Evolutionary conservation across 805 yeast genomes (phyloP).

Genomic region (Candida ortonii): DNA sequence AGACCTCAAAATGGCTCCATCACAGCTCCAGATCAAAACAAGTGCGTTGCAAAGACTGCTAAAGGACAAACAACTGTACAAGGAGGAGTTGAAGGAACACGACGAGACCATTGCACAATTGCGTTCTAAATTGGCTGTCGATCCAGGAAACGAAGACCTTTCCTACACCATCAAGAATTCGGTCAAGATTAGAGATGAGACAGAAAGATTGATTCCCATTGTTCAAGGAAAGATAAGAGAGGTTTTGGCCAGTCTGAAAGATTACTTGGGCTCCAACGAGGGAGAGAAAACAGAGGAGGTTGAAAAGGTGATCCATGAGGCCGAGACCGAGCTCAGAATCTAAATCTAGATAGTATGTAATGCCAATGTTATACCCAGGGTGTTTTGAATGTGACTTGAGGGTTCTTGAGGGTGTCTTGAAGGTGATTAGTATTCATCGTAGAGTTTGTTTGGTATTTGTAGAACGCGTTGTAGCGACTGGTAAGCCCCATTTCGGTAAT

Average conservation of each 20-base stretch:
- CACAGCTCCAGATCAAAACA: slow-evolving; percentile 66
- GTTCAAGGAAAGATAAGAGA: slow-evolving; percentile 23
- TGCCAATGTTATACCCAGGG: no score
- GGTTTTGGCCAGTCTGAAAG: slow-evolving; percentile 24
- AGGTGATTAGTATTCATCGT: no score
- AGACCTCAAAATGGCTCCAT: slow-evolving; percentile 14
- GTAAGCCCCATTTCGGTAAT: no score
- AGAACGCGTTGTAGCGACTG: no score
- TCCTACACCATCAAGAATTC: slow-evolving; percentile 27
- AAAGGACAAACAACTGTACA: slow-evolving; percentile 65
- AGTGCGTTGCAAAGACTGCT: slow-evolving; percentile 66
- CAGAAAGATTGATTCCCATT: slow-evolving; percentile 28
- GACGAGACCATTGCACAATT: slow-evolving; percentile 12
- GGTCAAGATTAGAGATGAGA: slow-evolving; percentile 28
- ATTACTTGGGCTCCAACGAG: slow-evolving; percentile 19
- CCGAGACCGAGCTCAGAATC: slow-evolving; percentile 17
- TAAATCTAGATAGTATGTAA: no score
- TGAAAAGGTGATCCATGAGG: slow-evolving; percentile 23
- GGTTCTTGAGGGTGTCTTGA: no score
- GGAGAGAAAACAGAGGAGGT: slow-evolving; percentile 20
- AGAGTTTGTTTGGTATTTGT: no score
- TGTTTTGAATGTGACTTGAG: no score
- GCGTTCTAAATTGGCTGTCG: slow-evolving; percentile 12
- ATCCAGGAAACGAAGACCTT: slow-evolving; percentile 24
- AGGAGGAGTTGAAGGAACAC: slow-evolving; percentile 46